Conservation (phyloP, 805 yeast genomes). For the Schwanniomyces pseudopolymorphus region DNA sequence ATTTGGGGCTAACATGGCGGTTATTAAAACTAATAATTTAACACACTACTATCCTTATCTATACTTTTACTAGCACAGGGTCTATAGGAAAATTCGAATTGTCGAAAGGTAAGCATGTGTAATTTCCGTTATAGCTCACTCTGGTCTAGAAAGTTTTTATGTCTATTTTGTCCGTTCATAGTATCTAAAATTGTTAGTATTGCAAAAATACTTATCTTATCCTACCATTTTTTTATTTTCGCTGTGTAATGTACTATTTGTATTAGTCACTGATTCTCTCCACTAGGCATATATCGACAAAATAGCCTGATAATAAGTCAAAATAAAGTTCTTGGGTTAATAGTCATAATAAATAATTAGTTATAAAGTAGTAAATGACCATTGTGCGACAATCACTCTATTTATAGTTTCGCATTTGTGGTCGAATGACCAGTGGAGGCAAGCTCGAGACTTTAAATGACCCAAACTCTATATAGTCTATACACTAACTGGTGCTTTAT, state of each 20-base stretch:
- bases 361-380: background rate
- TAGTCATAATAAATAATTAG: no score
- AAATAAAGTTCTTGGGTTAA: no score
- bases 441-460: background rate
- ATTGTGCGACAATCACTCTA: background rate
- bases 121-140: background rate
- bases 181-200: background rate
- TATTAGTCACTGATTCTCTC: no score
- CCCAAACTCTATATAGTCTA: no score
- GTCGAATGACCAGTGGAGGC: background rate
- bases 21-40: background rate
- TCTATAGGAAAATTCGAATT: background rate
- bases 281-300: no score
- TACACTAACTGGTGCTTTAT: no score
- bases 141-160: conserved; percentile 5
- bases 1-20: background rate
- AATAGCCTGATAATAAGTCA: no score
- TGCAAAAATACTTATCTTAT: background rate
- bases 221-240: background rate
- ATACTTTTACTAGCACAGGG: background rate
- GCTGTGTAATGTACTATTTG: no score
- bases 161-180: background rate
- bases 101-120: background rate
- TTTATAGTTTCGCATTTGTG: background rate
- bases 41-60: background rate